Base-by-base conservation (phyloP, 306 rosid genomes). In the Phaseolus lunatus region DNA sequence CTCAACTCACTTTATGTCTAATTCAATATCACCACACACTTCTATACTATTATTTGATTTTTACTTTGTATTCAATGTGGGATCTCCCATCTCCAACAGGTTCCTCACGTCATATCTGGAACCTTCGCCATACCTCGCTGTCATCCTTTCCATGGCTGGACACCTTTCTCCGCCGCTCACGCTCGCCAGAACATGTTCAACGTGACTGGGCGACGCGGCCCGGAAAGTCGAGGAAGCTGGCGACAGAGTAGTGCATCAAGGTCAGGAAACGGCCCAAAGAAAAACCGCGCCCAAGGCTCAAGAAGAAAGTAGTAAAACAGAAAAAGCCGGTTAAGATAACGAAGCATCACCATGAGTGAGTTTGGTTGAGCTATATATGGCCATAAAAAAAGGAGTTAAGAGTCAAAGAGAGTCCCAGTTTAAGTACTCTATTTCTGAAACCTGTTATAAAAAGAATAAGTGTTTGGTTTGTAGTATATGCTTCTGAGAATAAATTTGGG, bases 101-200 rank as follows among this genome's bases (percentile, higher is more conserved):
- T n/a, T 89, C 54, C 49, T 91, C 75, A 73, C 92, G n/a, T n/a
- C n/a, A n/a, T n/a, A 0, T 89, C 94, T 0, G 92, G 89, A 0
- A 91, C 86, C 1, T 88, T 81, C 24, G 94, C 88, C 7, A 59
- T 88, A 86, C 92, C 3, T 88, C 88, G 0, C 39, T 92, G 2
- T 89, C 93, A 6, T 85, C 94, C 1, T 86, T 92, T 27, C 74
- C 90, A 7, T 92, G 94, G 93, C 13, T 88, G 16, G 85, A 81
- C 3, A 66, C 44, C 22, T 81, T 41, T 44, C 57, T 88, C 65
- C 77, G 86, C 20, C 81, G 77, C 47, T 10, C 83, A 0, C 70
- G 39, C 50, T 7, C 67, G 26, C 71, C 87, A 44, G 85, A 86
- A 11, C 80, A 5, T 5, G 8, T 7, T 5, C 39, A 33, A 0